A percentile compares a stretch with the other conserved stretches of the same genome.
Evolutionary conservation across 352 stramenopile genomes (phyloP).

Genomic region (Pythium periplocum): DNA sequence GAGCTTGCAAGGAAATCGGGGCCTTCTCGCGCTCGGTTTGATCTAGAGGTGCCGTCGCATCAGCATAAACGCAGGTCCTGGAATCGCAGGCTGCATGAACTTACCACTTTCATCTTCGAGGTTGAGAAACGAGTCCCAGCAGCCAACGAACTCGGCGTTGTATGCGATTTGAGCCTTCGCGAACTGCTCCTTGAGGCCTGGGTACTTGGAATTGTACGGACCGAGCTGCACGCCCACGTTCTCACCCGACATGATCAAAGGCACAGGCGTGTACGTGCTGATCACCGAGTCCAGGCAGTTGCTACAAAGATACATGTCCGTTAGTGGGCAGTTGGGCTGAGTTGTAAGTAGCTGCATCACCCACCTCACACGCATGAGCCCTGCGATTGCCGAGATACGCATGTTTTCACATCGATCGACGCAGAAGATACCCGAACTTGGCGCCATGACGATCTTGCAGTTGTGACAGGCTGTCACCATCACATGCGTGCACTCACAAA

Average conservation of each 20-base stretch:
- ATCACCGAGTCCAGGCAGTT: constrained; percentile 93
- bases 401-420: constrained; percentile 95
- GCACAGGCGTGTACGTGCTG: constrained; percentile 89
- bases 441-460: constrained; percentile 94
- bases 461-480: constrained; percentile 93
- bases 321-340: too few relatives aligned
- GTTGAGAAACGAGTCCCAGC: constrained; percentile 66
- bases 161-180: constrained; percentile 36
- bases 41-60: background rate
- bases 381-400: constrained; percentile 80
- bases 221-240: constrained; percentile 93
- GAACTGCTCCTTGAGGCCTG: constrained; percentile 81
- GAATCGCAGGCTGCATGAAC: background rate
- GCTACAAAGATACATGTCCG: constrained; percentile 24
- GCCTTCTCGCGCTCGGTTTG: constrained; percentile 40
- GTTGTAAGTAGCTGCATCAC: background rate
- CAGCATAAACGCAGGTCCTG: too few relatives aligned
- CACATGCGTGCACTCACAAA: constrained; percentile 64
- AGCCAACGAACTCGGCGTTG: constrained; percentile 38
- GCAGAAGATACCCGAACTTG: constrained; percentile 88
- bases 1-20: constrained; percentile 50
- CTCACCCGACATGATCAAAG: constrained; percentile 92
- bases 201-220: constrained; percentile 95
- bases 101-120: constrained; percentile 63
- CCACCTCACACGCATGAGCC: constrained; percentile 85